Conservation (phyloP, 1,284 basidiomycete genomes). For the Naganishia albida region DNA sequence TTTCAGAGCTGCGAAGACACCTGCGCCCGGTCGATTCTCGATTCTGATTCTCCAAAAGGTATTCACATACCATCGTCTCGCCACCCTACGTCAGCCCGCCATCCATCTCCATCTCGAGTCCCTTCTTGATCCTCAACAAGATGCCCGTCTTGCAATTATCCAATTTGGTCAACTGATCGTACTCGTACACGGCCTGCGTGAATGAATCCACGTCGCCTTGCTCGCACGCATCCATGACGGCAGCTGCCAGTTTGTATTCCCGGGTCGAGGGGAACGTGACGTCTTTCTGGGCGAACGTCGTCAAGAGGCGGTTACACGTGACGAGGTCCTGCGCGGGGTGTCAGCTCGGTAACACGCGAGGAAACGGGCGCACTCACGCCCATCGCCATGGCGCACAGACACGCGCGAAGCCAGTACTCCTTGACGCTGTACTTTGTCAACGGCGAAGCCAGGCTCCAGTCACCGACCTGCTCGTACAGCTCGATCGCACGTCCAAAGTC, state of each 20-base stretch:
- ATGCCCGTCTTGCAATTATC: constrained; percentile 94
- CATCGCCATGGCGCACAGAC: constrained; percentile 86
- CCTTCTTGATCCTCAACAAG: constrained; percentile 81
- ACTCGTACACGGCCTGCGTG: constrained; percentile 70
- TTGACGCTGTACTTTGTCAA: constrained; percentile 99
- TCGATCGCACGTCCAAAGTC: constrained; percentile 83
- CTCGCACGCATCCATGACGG: constrained; percentile 76
- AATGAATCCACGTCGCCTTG: constrained; percentile 75
- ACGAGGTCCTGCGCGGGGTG: constrained; percentile 68
- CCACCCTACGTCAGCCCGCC: constrained; percentile 52
- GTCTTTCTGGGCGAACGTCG: constrained; percentile 71
- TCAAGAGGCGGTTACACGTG: constrained; percentile 75
- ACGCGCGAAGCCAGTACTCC: constrained; percentile 90
- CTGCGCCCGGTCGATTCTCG: not conserved
- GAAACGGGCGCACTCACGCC: constrained; percentile 60
- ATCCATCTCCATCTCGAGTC: constrained; percentile 64
- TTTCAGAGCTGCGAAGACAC: too few relatives aligned
- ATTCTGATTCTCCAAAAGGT: not conserved
- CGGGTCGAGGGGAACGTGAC: constrained; percentile 79
- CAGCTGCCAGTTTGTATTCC: constrained; percentile 81
- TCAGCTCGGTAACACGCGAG: constrained; percentile 15
- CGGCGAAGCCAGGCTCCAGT: constrained; percentile 75
- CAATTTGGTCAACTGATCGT: constrained; percentile 82
- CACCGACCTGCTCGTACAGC: constrained; percentile 86
- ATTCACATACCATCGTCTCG: not conserved